Evolutionary conservation across 345 rosid species (phyloP).

Genomic region (Arabidopsis suecica): DNA sequence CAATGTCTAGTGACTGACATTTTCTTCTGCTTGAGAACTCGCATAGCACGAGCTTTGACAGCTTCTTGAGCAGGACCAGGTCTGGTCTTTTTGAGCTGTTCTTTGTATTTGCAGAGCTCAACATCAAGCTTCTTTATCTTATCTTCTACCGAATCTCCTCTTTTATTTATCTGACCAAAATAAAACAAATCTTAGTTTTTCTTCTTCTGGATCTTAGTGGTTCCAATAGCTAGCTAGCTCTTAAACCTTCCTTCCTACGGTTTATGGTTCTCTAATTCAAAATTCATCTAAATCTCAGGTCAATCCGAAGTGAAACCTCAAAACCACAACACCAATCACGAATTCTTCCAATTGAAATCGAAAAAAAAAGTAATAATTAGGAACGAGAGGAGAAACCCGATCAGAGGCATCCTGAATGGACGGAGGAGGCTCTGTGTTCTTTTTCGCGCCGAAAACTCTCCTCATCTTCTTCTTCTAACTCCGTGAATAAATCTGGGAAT

Average conservation of each 20-base stretch:
- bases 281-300: background rate
- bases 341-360: background rate
- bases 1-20: slow-evolving; percentile 52
- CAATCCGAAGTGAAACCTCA: slow-evolving; percentile 18
- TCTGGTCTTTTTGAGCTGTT: slow-evolving; percentile 80
- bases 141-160: slow-evolving; percentile 89
- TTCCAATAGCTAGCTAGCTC: background rate
- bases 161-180: slow-evolving; percentile 67
- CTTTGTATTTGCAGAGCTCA: slow-evolving; percentile 77
- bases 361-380: background rate
- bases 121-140: slow-evolving; percentile 82
- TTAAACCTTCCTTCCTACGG: background rate
- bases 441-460: slow-evolving; percentile 87
- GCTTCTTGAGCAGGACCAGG: slow-evolving; percentile 99
- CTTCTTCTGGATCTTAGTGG: background rate
- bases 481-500: slow-evolving; percentile 9
- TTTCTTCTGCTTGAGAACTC: slow-evolving; percentile 92
- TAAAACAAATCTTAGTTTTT: slow-evolving; percentile 2
- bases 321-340: slow-evolving; percentile 9
- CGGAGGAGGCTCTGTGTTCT: slow-evolving; percentile 93
- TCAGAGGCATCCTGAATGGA: slow-evolving; percentile 84
- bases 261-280: background rate
- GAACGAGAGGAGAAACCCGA: slow-evolving; percentile 54
- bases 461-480: slow-evolving; percentile 57
- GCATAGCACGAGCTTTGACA: slow-evolving; percentile 85